phyloP scores from a whole-genome alignment of 805 yeast genomes.

The Henningerozyma blattae region DNA sequence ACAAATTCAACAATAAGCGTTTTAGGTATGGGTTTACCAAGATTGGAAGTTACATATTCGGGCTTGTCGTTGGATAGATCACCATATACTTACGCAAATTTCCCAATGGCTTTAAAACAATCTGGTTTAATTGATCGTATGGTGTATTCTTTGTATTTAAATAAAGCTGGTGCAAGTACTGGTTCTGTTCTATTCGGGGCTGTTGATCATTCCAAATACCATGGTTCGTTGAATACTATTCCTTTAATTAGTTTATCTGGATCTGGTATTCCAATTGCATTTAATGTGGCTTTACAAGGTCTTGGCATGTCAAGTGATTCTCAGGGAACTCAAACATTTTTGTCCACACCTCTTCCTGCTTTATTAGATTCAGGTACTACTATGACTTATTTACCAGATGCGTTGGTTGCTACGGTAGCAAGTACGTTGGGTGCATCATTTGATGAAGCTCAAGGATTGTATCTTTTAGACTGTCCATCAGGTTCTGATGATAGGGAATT shows the following conservation, averaged over 20 bases:
- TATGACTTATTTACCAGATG: conserved; percentile 34
- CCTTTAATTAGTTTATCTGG: conserved; percentile 29
- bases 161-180: conserved; percentile 26
- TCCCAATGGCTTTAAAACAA: conserved; percentile 48
- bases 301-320: conserved; percentile 21
- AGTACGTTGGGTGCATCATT: conserved; percentile 32
- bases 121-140: conserved; percentile 44
- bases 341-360: conserved; percentile 24
- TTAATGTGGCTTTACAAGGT: conserved; percentile 22
- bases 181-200: conserved; percentile 68
- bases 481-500: conserved; percentile 22
- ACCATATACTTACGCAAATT: conserved; percentile 46
- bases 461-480: conserved; percentile 33
- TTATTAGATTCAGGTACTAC: conserved; percentile 48
- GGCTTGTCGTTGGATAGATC: conserved; percentile 15
- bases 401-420: conserved; percentile 24
- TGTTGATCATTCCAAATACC: conserved; percentile 49
- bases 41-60: conserved; percentile 49
- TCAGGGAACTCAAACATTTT: conserved; percentile 11
- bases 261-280: conserved; percentile 11
- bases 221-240: conserved; percentile 37
- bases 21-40: conserved; percentile 41
- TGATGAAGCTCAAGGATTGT: conserved; percentile 31
- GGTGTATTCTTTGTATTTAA: conserved; percentile 53
- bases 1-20: conserved; percentile 32